Conservation (phyloP, 2,329 filamentous ascomycete genomes). For the Zymoseptoria ardabiliae region DNA sequence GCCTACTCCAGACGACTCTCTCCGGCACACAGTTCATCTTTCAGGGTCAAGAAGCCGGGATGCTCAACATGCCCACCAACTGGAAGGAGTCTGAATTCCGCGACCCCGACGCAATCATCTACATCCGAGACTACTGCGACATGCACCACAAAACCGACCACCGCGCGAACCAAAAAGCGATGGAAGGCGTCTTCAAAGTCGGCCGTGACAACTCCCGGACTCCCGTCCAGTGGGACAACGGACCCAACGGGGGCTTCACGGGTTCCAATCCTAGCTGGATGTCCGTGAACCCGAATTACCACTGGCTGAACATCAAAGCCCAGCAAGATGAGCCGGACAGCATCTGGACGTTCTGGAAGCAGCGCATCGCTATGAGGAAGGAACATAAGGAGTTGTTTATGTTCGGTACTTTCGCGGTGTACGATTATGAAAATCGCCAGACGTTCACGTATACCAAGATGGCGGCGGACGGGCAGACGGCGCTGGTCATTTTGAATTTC, state of each 20-base stretch:
- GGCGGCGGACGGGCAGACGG: slow-evolving; percentile 22
- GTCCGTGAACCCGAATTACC: slow-evolving; percentile 57
- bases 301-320: slow-evolving; percentile 53
- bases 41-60: slow-evolving; percentile 62
- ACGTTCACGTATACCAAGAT: slow-evolving; percentile 45
- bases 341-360: slow-evolving; percentile 55
- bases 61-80: slow-evolving; percentile 54
- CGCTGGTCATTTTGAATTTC: slow-evolving; percentile 35
- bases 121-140: slow-evolving; percentile 57
- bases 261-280: slow-evolving; percentile 57
- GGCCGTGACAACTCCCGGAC: slow-evolving; percentile 63
- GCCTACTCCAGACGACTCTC: slow-evolving; percentile 50
- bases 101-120: slow-evolving; percentile 16
- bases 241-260: slow-evolving; percentile 58
- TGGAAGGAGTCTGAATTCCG: slow-evolving; percentile 39
- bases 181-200: slow-evolving; percentile 49
- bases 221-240: slow-evolving; percentile 64
- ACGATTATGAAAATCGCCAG: slow-evolving; percentile 45
- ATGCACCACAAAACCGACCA: slow-evolving; percentile 41
- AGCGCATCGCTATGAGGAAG: slow-evolving; percentile 47
- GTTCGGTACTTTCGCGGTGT: slow-evolving; percentile 56
- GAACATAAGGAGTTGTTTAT: slow-evolving; percentile 56
- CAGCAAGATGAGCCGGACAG: slow-evolving; percentile 45
- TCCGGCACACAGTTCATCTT: slow-evolving; percentile 61
- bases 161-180: slow-evolving; percentile 28